Base-by-base conservation (phyloP, 2,329 filamentous ascomycete genomes). In the Apiospora malaysiana region DNA sequence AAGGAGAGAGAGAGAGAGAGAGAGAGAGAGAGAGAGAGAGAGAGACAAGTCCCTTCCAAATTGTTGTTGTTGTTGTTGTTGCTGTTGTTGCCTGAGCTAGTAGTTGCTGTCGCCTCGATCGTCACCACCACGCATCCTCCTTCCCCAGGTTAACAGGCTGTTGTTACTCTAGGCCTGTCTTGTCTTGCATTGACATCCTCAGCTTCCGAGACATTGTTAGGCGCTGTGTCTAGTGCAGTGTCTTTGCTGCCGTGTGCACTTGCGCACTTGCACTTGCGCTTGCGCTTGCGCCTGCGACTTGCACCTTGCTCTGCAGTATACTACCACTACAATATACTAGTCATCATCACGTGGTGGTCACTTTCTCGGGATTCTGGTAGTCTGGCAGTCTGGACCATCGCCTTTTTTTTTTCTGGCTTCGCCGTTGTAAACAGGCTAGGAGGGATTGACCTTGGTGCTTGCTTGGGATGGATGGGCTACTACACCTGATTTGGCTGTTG, bases 191-290 rank as follows among this genome's bases (percentile, higher is more conserved):
- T 69, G 56, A 27, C 56, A 32, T 27, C 23, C 51, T 47, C 42
- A 23, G 59, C 42, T 69, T 69, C 68, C 68, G 68, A 63, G 49
- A 66, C 68, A 63, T 65, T 32, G 49, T 65, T 69, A 42, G 68
- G 68, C 68, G 47, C 37, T 45, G 68, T 69, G 47, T 49, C 56
- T 63, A 63, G 56, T 63, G 56, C 40, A 63, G 56, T 63, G 56
- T 40, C 51, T 27, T 27, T 59, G 51, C 18, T 32, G 27, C 27
- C 18, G 27, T 45, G 42, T 45, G 42, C 42, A 14, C 42, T 45
- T 45, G 42, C 42, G 42, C 42, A 45, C 42, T 14, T 45, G 42
- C 42, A 45, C 42, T 18, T 45, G 42, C 40, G 12, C 40, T 42
- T 14, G 40, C 40, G 10, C 40, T 56, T 10, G 49, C 27, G 18